Percentiles rank a stretch among this genome's conserved stretches.
Evolutionary conservation across 768 basidiomycete species (phyloP).

Genomic region (Lactarius pseudohatsudake): DNA sequence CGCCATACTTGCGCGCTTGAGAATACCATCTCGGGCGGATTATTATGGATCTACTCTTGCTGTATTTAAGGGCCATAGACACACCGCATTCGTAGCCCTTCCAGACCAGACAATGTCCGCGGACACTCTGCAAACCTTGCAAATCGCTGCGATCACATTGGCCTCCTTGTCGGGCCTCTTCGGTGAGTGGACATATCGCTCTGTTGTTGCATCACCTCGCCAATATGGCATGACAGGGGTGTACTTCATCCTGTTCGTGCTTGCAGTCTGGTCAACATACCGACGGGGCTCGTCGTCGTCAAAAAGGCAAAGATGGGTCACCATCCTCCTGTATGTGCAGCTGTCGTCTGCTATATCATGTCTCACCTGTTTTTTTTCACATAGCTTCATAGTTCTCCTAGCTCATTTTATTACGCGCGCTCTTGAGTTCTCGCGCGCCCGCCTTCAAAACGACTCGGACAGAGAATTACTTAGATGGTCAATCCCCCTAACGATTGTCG

Average conservation of each 20-base stretch:
- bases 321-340: conserved; percentile 28
- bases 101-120: conserved; percentile 4
- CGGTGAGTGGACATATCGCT: conserved; percentile 16
- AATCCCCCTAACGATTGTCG: conserved; percentile 25
- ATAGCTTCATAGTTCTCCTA: conserved; percentile 30
- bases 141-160: conserved; percentile 25
- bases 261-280: conserved; percentile 31
- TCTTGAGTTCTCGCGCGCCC: conserved; percentile 29
- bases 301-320: conserved; percentile 28
- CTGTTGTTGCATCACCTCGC: neutral
- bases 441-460: conserved; percentile 20
- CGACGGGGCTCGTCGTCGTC: conserved; percentile 8
- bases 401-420: conserved; percentile 31
- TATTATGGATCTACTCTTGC: neutral
- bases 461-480: conserved; percentile 29
- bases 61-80: conserved; percentile 8
- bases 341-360: conserved; percentile 30
- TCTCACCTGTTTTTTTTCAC: conserved; percentile 5
- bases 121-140: conserved; percentile 22
- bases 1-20: neutral
- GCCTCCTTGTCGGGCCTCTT: conserved; percentile 29
- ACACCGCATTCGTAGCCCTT: neutral
- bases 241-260: conserved; percentile 30
- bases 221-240: conserved; percentile 28
- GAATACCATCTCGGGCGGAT: neutral